These are phyloP conservation scores for Emmonsiellopsis sp. DNA, from an alignment of 2,329 filamentous ascomycete species.

Conservation along the genomic window DNA sequence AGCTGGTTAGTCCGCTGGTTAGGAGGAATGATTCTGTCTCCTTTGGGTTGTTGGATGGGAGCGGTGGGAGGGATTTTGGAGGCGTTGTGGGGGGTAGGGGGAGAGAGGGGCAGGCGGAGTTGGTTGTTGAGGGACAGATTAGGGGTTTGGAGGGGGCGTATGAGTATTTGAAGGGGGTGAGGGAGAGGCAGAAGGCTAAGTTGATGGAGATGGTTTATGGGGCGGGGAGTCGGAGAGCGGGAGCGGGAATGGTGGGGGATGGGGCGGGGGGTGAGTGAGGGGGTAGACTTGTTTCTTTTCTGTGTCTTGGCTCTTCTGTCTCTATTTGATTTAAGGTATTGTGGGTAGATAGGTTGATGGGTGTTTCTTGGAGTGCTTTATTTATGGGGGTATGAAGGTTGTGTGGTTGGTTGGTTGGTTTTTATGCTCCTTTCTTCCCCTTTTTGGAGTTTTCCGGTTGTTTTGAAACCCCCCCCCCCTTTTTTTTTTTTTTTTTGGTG, in stretches of 20 bases:
- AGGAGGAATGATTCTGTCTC: constrained; percentile 50
- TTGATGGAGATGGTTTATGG: constrained; percentile 73
- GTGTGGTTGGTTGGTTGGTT: no score
- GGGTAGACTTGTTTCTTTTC: no score
- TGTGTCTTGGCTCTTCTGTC: no score
- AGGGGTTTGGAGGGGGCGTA: constrained; percentile 71
- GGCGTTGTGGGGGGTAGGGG: constrained; percentile 12
- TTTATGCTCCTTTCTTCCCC: no score
- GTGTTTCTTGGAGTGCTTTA: no score
- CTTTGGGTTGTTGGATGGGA: constrained; percentile 25
- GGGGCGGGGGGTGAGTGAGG: no score
- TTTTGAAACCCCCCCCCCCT: no score
- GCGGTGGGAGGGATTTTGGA: constrained; percentile 7
- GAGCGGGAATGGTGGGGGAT: neutral
- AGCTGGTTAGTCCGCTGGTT: constrained; percentile 76
- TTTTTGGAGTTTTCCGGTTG: no score
- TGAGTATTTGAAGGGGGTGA: constrained; percentile 63
- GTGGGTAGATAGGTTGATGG: no score
- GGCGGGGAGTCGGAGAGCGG: constrained; percentile 21
- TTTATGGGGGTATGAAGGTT: no score
- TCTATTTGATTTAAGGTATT: no score
- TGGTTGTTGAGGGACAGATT: constrained; percentile 71
- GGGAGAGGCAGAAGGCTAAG: constrained; percentile 73
- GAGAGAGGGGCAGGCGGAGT: constrained; percentile 32
- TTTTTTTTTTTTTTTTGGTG: no score